Evolutionary conservation across 2,329 filamentous ascomycete species (phyloP).

Genomic region (Nothopassalora personata): DNA sequence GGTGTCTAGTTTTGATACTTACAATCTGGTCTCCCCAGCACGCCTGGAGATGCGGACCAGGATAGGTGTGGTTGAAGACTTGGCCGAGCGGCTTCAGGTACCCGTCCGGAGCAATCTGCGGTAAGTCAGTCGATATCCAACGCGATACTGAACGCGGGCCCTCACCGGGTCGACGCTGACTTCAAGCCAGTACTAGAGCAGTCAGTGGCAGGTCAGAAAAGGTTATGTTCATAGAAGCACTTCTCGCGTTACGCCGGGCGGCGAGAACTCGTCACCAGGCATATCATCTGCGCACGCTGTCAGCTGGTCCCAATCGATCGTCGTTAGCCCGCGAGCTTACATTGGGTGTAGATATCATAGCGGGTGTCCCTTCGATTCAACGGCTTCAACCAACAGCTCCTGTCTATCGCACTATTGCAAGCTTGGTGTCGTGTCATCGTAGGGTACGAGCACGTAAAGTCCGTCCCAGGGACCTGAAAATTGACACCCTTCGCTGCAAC

Average conservation of each 20-base stretch:
- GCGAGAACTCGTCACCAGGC: conserved; percentile 14
- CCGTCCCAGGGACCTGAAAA: conserved; percentile 12
- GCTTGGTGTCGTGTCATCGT: conserved; percentile 7
- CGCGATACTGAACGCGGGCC: conserved; percentile 26
- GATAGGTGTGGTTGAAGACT: conserved; percentile 41
- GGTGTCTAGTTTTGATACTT: not conserved
- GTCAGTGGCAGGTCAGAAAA: conserved; percentile 17
- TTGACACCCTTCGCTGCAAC: conserved; percentile 1
- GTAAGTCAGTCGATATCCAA: conserved; percentile 35
- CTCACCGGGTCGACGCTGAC: conserved; percentile 38
- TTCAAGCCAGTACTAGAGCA: conserved; percentile 41
- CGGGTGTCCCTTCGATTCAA: conserved; percentile 17
- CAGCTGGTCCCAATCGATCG: not conserved
- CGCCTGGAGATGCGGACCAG: conserved; percentile 43
- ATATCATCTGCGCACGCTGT: conserved; percentile 7
- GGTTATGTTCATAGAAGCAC: not conserved
- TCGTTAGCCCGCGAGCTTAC: not conserved
- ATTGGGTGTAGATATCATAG: conserved; percentile 32
- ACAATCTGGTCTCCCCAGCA: conserved; percentile 29
- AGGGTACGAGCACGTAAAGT: conserved; percentile 18
- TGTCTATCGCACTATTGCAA: conserved; percentile 26
- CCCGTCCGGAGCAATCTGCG: conserved; percentile 34
- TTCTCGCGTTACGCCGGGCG: conserved; percentile 27
- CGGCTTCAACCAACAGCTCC: conserved; percentile 15
- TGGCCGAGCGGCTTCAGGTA: conserved; percentile 17